Conservation (phyloP, 2,329 filamentous ascomycete species). For the Alternaria longipes region DNA sequence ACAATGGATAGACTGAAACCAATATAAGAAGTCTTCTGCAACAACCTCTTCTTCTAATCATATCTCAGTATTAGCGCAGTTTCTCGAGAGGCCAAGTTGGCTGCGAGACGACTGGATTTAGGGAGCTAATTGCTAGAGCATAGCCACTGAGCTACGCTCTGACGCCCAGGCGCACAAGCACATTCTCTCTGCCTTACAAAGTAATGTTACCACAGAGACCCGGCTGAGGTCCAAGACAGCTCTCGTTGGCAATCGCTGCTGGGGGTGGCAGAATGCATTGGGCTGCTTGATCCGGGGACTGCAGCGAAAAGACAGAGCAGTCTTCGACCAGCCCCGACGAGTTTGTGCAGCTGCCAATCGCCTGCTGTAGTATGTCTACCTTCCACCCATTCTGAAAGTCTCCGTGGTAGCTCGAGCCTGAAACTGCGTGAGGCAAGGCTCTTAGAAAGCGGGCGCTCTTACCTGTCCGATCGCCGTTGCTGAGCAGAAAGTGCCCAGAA, state of each 20-base stretch:
- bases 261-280: conserved; percentile 4
- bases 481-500: conserved; percentile 75
- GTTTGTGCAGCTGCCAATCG: conserved; percentile 71
- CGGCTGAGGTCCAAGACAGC: conserved; percentile 4
- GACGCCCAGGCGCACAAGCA: no score
- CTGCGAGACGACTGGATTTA: no score
- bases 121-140: no score
- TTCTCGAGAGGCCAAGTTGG: no score
- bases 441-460: conserved; percentile 9
- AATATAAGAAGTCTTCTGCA: no score
- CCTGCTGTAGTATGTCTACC: conserved; percentile 66
- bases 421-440: conserved; percentile 5
- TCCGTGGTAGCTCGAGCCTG: conserved; percentile 64
- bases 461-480: conserved; percentile 75
- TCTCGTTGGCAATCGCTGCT: conserved; percentile 9
- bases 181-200: conserved; percentile 8
- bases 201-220: conserved; percentile 13
- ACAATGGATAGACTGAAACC: not conserved
- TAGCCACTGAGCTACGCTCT: no score
- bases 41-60: no score
- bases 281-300: conserved; percentile 7
- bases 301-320: conserved; percentile 54
- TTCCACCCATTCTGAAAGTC: conserved; percentile 77
- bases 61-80: no score
- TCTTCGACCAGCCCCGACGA: conserved; percentile 66